Base-by-base conservation (phyloP, 78 protist genomes). In the Carpediemonas membranifera region DNA sequence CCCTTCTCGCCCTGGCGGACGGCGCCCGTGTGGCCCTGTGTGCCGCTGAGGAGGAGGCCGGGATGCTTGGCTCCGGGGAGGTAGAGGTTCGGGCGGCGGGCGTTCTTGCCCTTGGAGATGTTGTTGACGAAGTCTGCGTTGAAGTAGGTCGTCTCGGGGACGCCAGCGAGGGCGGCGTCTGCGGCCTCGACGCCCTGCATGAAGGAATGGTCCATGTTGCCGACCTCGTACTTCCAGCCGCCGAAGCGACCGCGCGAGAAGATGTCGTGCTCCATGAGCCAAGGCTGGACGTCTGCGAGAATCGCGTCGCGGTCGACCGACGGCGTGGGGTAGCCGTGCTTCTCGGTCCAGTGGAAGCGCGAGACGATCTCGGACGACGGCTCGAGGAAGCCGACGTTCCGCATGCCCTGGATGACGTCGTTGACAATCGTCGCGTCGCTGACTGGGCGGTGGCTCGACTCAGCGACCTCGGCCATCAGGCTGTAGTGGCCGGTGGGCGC, bases 231-330 rank as follows among this genome's bases (percentile, higher is more conserved):
- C 62, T 55, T 53, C 73, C 73, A 66, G 18, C 31, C 30, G 54
- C 73, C 73, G 54, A 66, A 66, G 28, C 73, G 73, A 27, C 73
- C 73, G 39, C 73, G 73, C 35, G 62, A 34, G 43, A 35, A 61
- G 56, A 61, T 43, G 67, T 39, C 56, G 24, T 0, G 39, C 39
- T 30, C 3, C n/a, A n/a, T n/a, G n/a, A n/a, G n/a, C n/a, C n/a
- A n/a, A n/a, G n/a, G n/a, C 27, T 30, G 37, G 30, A n/a, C 62
- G 1, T 27, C 5, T 11, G 11, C 5, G 19, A 55, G 18, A 2
- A 27, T 28, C 60, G 33, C 59, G 73, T 53, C 39, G 73, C 61
- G 73, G 39, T 35, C 73, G 39, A 66, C 63, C 63, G n/a, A 66
- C 27, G 73, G 73, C 39, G 39, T 43, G 11, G 73, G 73, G 73